Base-by-base conservation (phyloP, 108 stramenopile species). In the Cyclotella choctawhatcheeana region DNA sequence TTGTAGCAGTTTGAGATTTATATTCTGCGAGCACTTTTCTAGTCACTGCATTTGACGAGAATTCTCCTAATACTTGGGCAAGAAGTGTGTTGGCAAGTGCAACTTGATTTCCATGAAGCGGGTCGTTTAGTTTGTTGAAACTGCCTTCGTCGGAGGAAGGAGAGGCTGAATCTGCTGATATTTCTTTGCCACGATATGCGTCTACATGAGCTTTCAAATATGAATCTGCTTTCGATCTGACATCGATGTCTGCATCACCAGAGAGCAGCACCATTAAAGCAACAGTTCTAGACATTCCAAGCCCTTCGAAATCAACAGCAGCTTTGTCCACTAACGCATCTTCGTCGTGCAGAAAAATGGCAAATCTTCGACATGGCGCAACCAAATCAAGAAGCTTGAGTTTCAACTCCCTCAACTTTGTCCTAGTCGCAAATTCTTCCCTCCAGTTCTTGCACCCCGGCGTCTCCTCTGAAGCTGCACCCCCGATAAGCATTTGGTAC, bases 181-280 rank as follows among this genome's bases (percentile, higher is more conserved):
- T 33, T 16, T 82, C 76, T 47, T 68, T 60, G 18, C 80, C 77
- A 12, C 85, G 67, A 50, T 67, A 65, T 14, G 89, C 48, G 64
- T 91, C 92, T 66, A 83, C 73, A 61, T 89, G 85, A 21, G 82
- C 76, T 43, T 88, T 85, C 40, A 88, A 61, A 77, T 89, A 91
- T 1, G 67, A 63, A 3, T 64, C 64, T 20, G 92, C 92, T 45
- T 80, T 74, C 10, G 74, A 54, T 21, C 86, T 77, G 13, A 93
- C 86, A 71, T 86, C 86, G 12, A 65, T 73, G 47, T 87, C 64
- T 7, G 73, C 58, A 66, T 88, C 89, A n/a, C 90, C 89, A 12
- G 69, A 60, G 1, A 89, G 81, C 22, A 81, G 71, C 0, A 88
- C 81, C 45, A 94, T 68, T 30, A 94, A 62, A 0, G 86, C 77